Evolutionary conservation across 2,329 filamentous ascomycete genomes (phyloP).

Genomic region (Laburnicola sp.): DNA sequence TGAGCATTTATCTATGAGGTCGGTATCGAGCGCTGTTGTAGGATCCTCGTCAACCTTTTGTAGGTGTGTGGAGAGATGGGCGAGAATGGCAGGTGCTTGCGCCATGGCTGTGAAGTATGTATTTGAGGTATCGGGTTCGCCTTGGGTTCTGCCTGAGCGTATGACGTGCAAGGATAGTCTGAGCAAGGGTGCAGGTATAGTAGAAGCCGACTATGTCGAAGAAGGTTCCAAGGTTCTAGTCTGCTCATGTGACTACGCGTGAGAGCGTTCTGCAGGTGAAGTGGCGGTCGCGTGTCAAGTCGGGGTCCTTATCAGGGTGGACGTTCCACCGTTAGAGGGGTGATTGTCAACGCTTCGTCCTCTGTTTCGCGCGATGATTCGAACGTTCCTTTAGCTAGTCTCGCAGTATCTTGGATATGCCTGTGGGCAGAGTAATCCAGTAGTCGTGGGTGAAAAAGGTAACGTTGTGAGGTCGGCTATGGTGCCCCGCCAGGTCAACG

Average conservation of each 20-base stretch:
- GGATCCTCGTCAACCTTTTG: constrained; percentile 50
- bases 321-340: no score
- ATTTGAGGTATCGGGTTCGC: neutral
- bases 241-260: constrained; percentile 38
- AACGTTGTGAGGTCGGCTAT: constrained; percentile 4
- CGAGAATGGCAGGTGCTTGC: constrained; percentile 25
- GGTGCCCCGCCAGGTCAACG: constrained; percentile 17
- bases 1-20: constrained; percentile 56
- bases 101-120: constrained; percentile 16
- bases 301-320: no score
- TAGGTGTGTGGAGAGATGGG: constrained; percentile 49
- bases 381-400: no score
- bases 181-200: neutral
- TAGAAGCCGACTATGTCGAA: constrained; percentile 7
- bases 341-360: no score
- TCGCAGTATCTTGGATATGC: neutral
- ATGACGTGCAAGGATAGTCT: no score
- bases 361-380: no score
- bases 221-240: constrained; percentile 28
- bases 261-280: constrained; percentile 1
- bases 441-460: neutral
- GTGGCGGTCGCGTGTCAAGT: no score
- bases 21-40: constrained; percentile 50
- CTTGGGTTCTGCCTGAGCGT: neutral
- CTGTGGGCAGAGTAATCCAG: neutral